phyloP scores from a whole-genome alignment of 2,329 filamentous ascomycete genomes.

The Didymosphaeria variabile region DNA sequence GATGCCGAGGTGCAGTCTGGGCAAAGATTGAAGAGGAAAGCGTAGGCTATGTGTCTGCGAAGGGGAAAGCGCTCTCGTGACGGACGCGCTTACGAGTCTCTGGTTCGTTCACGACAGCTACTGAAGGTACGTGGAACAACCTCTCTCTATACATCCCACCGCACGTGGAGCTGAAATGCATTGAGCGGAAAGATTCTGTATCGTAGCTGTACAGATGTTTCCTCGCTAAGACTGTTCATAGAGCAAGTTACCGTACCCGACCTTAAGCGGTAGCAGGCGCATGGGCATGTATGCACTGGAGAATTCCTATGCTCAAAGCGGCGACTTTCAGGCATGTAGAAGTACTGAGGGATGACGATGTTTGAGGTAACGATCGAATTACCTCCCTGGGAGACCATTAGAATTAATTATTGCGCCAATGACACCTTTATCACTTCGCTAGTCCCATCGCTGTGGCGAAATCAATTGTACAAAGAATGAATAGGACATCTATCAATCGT shows the following conservation, averaged over 20 bases:
- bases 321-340: not conserved
- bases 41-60: not conserved
- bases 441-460: not conserved
- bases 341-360: not conserved
- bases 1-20: not conserved
- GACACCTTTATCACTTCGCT: not conserved
- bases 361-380: not conserved
- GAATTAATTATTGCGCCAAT: constrained; percentile 5
- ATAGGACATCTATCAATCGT: constrained; percentile 20
- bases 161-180: no score
- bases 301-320: no score
- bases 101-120: not conserved
- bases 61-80: not conserved
- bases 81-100: not conserved
- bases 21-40: not conserved
- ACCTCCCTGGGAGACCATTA: not conserved
- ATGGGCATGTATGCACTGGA: no score
- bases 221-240: no score
- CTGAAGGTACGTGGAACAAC: no score
- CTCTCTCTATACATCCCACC: no score
- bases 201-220: no score
- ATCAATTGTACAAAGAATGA: not conserved
- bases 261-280: no score
- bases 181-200: no score
- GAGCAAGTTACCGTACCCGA: no score